Evolutionary conservation across 2,329 filamentous ascomycete species (phyloP).

Genomic region (Epichloe elymi): DNA sequence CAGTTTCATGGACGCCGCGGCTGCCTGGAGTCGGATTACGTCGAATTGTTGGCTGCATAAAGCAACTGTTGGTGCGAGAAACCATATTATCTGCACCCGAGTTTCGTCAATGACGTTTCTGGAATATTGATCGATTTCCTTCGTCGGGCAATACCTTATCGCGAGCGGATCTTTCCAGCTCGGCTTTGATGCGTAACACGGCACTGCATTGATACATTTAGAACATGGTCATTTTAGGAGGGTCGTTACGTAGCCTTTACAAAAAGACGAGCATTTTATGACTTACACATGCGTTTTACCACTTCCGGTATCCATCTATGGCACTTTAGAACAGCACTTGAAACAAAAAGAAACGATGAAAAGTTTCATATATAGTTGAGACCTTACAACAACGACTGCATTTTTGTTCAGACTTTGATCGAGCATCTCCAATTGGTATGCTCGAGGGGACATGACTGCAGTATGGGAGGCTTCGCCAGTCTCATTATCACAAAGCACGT

Average conservation of each 20-base stretch:
- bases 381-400: conserved; percentile 54
- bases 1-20: conserved; percentile 43
- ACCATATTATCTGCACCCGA: conserved; percentile 46
- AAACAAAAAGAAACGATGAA: background rate
- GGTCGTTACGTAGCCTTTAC: background rate
- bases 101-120: background rate
- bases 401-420: conserved; percentile 54
- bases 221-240: background rate
- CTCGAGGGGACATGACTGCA: conserved; percentile 32
- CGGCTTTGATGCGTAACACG: conserved; percentile 51
- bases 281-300: conserved; percentile 67
- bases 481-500: conserved; percentile 1
- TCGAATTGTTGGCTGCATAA: conserved; percentile 54
- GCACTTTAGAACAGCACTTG: background rate
- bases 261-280: background rate
- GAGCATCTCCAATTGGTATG: conserved; percentile 68
- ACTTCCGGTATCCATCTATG: conserved; percentile 68
- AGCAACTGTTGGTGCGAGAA: conserved; percentile 55
- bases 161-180: conserved; percentile 40
- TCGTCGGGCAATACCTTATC: conserved; percentile 35
- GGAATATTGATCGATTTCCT: background rate
- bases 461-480: conserved; percentile 3
- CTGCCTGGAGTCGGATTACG: conserved; percentile 47
- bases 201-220: conserved; percentile 32
- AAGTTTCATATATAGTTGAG: background rate